Percentiles rank a stretch among this genome's conserved stretches.
phyloP scores from a whole-genome alignment of 2,329 filamentous ascomycete species.

The Grosmannia serpens region DNA sequence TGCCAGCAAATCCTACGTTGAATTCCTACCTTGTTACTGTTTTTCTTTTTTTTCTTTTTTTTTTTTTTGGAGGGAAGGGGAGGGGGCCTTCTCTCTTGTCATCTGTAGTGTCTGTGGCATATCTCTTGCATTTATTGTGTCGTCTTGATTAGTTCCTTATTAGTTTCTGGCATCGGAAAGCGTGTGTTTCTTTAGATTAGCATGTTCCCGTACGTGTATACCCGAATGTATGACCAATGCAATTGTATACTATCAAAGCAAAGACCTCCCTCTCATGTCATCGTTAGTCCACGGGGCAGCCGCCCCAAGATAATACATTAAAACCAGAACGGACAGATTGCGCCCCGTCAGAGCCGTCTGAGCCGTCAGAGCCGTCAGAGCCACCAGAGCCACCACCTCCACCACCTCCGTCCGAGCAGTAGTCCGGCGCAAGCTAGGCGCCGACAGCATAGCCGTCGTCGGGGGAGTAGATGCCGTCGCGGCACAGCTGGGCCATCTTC shows the following conservation, averaged over 20 bases:
- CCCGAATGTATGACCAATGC: background rate
- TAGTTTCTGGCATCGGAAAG: background rate
- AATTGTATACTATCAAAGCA: background rate
- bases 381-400: too few species aligned
- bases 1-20: background rate
- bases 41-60: background rate
- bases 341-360: too few species aligned
- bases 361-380: too few species aligned
- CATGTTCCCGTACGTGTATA: background rate
- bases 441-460: slow-evolving; percentile 7
- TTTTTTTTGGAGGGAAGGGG: too few species aligned
- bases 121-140: background rate
- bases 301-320: background rate
- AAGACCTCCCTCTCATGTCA: background rate
- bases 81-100: background rate
- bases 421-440: background rate
- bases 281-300: background rate
- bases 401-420: background rate
- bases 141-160: background rate
- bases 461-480: slow-evolving; percentile 59
- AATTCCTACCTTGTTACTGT: background rate
- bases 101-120: background rate
- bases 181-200: background rate
- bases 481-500: slow-evolving; percentile 77
- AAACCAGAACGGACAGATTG: too few species aligned